phyloP scores from a whole-genome alignment of 108 stramenopile genomes.

The Conticribra weissflogii region DNA sequence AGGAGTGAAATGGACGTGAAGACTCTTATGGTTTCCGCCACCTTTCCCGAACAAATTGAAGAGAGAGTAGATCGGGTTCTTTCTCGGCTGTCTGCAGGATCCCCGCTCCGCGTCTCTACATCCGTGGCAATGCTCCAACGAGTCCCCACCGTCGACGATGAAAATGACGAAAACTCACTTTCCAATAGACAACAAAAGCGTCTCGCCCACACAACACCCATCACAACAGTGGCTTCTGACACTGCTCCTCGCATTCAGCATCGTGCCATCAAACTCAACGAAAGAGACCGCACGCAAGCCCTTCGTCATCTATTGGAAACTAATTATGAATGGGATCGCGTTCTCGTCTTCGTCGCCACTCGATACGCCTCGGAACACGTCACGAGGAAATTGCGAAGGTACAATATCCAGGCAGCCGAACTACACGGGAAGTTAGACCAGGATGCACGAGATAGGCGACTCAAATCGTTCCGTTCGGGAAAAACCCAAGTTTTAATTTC shows the following conservation, averaged over 20 bases:
- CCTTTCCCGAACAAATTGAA: conserved; percentile 92
- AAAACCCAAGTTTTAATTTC: conserved; percentile 85
- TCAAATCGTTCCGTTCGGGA: conserved; percentile 79
- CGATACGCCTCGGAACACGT: conserved; percentile 88
- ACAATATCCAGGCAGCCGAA: conserved; percentile 77
- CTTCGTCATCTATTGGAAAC: conserved; percentile 64
- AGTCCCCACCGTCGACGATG: conserved; percentile 35
- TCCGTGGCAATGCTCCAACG: conserved; percentile 51
- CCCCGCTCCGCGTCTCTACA: conserved; percentile 63
- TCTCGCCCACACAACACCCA: conserved; percentile 43
- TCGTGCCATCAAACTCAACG: conserved; percentile 65
- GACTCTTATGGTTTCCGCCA: conserved; percentile 89
- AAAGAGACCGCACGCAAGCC: conserved; percentile 67
- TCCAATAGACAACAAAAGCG: conserved; percentile 29
- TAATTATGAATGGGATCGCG: conserved; percentile 67
- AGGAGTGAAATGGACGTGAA: conserved; percentile 27
- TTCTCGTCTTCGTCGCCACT: conserved; percentile 93
- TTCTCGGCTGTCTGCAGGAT: conserved; percentile 60
- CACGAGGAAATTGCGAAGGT: conserved; percentile 66
- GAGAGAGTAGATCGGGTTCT: conserved; percentile 83
- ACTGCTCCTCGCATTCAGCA: conserved; percentile 70
- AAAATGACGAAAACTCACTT: conserved; percentile 17
- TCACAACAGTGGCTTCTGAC: conserved; percentile 41
- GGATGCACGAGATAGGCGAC: conserved; percentile 81
- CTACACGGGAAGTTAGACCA: conserved; percentile 97